Evolutionary conservation across 495 filamentous ascomycete genomes (phyloP).

Genomic region (Neurospora hispaniola): DNA sequence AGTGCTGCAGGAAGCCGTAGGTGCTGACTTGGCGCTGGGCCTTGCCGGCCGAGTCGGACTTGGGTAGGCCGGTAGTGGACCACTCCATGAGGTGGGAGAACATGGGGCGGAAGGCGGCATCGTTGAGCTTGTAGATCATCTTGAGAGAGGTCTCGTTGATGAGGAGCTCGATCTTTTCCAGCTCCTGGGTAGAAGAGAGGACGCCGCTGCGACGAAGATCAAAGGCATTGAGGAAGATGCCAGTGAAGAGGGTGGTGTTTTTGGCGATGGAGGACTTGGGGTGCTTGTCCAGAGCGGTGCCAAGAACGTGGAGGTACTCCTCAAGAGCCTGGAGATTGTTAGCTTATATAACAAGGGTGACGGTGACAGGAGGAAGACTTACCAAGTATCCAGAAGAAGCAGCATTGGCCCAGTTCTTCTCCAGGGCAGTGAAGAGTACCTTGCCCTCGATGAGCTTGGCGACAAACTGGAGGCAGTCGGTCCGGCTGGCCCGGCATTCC

Average conservation of each 20-base stretch:
- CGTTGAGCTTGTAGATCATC: constrained; percentile 94
- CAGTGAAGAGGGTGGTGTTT: constrained; percentile 53
- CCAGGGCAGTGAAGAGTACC: constrained; percentile 52
- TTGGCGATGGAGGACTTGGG: constrained; percentile 64
- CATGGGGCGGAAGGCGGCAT: constrained; percentile 88
- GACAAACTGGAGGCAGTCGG: constrained; percentile 57
- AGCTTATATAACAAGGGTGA: not conserved
- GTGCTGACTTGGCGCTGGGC: constrained; percentile 51
- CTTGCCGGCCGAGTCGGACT: constrained; percentile 45
- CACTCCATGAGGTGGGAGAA: constrained; percentile 77
- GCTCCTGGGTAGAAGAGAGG: constrained; percentile 18
- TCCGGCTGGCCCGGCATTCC: constrained; percentile 50
- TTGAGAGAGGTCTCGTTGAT: constrained; percentile 62
- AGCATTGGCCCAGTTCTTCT: constrained; percentile 58
- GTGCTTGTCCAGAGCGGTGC: constrained; percentile 59
- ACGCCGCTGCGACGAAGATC: constrained; percentile 51
- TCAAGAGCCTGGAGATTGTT: constrained; percentile 40
- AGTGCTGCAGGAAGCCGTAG: constrained; percentile 65
- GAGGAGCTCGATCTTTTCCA: constrained; percentile 45
- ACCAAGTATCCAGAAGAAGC: constrained; percentile 46
- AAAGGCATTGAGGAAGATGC: constrained; percentile 58
- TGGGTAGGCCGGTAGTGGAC: constrained; percentile 47
- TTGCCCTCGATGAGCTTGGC: constrained; percentile 64
- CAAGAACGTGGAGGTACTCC: constrained; percentile 57
- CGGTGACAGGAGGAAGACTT: constrained; percentile 20